Base-by-base conservation (phyloP, 306 rosid genomes). In the Ceratonia siliqua region DNA sequence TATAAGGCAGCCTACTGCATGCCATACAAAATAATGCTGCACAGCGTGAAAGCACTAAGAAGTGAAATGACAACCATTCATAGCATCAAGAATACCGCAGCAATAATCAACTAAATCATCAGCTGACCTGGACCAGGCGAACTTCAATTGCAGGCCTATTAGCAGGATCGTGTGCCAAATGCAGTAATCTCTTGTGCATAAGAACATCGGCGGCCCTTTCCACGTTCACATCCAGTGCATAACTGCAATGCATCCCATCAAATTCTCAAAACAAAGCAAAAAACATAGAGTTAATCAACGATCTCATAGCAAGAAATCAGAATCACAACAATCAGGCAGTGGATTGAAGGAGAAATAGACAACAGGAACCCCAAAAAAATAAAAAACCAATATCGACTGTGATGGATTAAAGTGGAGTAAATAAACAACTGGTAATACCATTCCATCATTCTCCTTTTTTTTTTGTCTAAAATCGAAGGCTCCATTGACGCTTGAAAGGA, bases 141-240 rank as follows among this genome's bases (percentile, higher is more conserved):
- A 95, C 90, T 87, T 92, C 99, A 63, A 95, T 89, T 12, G 98
- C 96, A 54, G 97, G 99, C 79, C 92, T 85, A 74, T 85, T 85
- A 66, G 87, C 88, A 42, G 98, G 98, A 89, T 92, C 96, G 48
- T 82, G 92, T 12, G 97, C 98, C 89, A 79, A 79, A 82, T 85
- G 94, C 81, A 95, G 73, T 72, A 95, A 85, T 42, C 98, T 87
- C 82, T 89, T 92, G 74, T 95, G 99, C 91, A 87, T 83, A 67
- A 95, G 92, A 85, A 95, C 99, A 84, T 95, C 99, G 41, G 84
- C 92, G 3, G 99, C 92, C 84, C 99, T 95, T 83, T 95, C 97
- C 62, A 89, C 97, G 78, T 95, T 95, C 82, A 95, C 95, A 83
- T 95, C 99, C 72, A 95, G 74, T 4, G 99, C 99, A 55, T 95